Evolutionary conservation across 2,329 filamentous ascomycete genomes (phyloP), one percentile per base, ranked within the genome.

Genomic region (Zalaria sp.): DNA sequence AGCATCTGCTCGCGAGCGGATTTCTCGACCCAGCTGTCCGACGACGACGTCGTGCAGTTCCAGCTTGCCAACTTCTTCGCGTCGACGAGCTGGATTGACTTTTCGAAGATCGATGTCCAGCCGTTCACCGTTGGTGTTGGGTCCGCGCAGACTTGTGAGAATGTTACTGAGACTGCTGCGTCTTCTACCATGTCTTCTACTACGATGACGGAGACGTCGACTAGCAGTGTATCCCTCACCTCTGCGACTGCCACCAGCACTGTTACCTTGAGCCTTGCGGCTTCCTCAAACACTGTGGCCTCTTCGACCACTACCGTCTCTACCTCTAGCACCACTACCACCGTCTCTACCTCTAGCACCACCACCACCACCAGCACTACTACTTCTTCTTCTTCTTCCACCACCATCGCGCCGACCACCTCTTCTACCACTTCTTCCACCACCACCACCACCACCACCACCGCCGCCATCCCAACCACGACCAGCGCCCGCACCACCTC

Each of bases 41-140:
- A 59, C 43, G 39, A 43, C 6, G 51, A 57, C 34, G 61, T 59
- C 11, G 54, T 54, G 26, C 56, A 63, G 40, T 66, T 63, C 40
- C 54, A 66, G 49, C 49, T 67, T 29, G 50, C 54, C 5, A 60
- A 52, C 43, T 66, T 67, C 50, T 66, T 67, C 43, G 46, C 55
- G 1, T 53, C 53, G 1, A 65, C 57, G 2, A 54, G 56, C 5
- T 67, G 62, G 58, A 66, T 67, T 47, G 59, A 67, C 43, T 62
- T 65, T 42, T 58, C 58, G 2, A 55, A 57, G 32, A 51, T 66
- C 10, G 51, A 57, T 41, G 54, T 57, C 1, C 53, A 56, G 40
- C 63, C 64, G 0, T 67, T 67, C 42, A 47, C 47, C 3, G 52
- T 57, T 7, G 57, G 55, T 1, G 52, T 52, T 25, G 56, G 54